Evolutionary conservation across 371 early-diverging fungal species (phyloP).

Genomic region (Coemansia linderi): DNA sequence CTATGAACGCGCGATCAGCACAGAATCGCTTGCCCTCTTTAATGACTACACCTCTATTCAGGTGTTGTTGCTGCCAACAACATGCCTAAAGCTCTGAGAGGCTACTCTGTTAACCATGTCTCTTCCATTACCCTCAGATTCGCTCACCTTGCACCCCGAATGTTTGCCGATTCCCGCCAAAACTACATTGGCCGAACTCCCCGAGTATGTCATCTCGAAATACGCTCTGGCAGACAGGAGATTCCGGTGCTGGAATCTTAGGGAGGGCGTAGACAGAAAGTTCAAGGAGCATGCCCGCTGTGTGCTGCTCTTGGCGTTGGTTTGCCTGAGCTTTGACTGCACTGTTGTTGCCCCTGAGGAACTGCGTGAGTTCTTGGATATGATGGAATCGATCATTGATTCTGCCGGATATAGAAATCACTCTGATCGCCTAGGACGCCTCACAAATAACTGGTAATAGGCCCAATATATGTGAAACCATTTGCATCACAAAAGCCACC

Average conservation of each 20-base stretch:
- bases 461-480: no score
- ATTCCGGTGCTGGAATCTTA: background rate
- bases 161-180: background rate
- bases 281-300: background rate
- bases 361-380: background rate
- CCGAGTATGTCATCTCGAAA: background rate
- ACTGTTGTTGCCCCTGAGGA: background rate
- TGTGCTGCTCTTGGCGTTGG: background rate
- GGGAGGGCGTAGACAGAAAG: background rate
- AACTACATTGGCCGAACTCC: background rate
- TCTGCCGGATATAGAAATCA: background rate
- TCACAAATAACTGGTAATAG: no score
- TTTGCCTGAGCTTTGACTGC: background rate
- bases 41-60: background rate
- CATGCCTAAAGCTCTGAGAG: background rate
- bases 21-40: background rate
- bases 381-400: background rate
- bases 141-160: background rate
- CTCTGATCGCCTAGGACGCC: no score
- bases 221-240: background rate
- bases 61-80: background rate
- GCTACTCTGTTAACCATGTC: background rate
- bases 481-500: no score
- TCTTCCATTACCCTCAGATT: background rate
- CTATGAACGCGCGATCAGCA: background rate